phyloP scores from a whole-genome alignment of 2,329 filamentous ascomycete species.

The Furcasterigmium furcatum region DNA sequence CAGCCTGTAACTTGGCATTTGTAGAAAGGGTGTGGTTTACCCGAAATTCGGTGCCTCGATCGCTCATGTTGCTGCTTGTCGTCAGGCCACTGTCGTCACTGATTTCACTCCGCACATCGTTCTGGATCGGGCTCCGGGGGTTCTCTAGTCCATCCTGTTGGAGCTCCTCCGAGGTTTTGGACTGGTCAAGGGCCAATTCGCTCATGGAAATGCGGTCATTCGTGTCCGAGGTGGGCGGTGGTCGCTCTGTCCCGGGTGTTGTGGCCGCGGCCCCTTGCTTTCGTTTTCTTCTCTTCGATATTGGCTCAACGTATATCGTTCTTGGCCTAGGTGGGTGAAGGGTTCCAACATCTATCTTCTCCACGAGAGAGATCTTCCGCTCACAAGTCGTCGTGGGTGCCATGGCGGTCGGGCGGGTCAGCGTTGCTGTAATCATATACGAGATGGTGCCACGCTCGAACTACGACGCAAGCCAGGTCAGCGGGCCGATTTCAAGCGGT shows the following conservation, averaged over 20 bases:
- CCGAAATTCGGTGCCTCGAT: constrained; percentile 17
- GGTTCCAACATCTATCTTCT: constrained; percentile 80
- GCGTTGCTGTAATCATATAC: constrained; percentile 84
- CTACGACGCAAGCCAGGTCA: no score
- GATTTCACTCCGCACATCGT: constrained; percentile 62
- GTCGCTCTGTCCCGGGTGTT: constrained; percentile 40
- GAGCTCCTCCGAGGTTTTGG: constrained; percentile 34
- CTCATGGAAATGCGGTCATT: constrained; percentile 29
- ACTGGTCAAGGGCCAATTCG: constrained; percentile 32
- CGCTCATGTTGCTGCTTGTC: constrained; percentile 60
- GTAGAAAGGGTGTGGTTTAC: constrained; percentile 26
- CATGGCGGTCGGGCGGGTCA: constrained; percentile 87
- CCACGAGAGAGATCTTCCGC: constrained; percentile 73
- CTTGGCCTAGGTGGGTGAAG: constrained; percentile 72
- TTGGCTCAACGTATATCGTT: constrained; percentile 82
- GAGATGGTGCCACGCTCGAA: constrained; percentile 93
- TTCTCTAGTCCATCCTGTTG: constrained; percentile 29
- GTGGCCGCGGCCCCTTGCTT: constrained; percentile 25
- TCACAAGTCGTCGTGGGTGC: constrained; percentile 77
- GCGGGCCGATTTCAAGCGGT: no score
- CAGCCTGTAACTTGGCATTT: constrained; percentile 33
- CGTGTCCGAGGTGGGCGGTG: constrained; percentile 39
- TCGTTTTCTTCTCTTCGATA: constrained; percentile 67
- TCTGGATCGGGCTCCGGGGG: constrained; percentile 39
- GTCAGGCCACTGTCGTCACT: constrained; percentile 70